These are phyloP conservation scores for Limonium bicolor DNA, from an alignment of 148 eudicot genomes.

Conservation along the genomic window DNA sequence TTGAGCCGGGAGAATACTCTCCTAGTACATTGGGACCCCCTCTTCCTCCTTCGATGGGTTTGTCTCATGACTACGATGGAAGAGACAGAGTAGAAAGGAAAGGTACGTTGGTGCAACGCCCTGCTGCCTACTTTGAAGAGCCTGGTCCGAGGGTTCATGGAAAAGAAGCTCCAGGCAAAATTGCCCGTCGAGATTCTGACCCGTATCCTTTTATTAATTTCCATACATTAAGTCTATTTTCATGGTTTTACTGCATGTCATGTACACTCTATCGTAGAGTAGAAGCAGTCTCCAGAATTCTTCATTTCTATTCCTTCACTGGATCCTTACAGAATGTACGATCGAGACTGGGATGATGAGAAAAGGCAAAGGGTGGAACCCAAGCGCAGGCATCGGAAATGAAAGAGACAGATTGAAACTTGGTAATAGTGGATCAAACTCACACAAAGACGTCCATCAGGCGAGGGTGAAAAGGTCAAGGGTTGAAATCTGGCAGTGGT, in stretches of 20 bases:
- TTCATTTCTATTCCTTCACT: conserved; percentile 28
- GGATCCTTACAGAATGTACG: conserved; percentile 38
- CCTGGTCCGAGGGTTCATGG: conserved; percentile 54
- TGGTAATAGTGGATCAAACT: no score
- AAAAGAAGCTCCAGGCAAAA: conserved; percentile 68
- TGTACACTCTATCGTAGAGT: not conserved
- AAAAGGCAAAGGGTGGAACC: conserved; percentile 89
- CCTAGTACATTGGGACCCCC: conserved; percentile 45
- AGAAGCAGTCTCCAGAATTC: not conserved
- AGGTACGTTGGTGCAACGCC: conserved; percentile 49
- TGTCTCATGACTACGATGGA: conserved; percentile 56
- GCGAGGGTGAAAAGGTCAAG: no score
- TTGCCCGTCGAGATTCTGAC: conserved; percentile 73
- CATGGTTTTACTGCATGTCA: not conserved
- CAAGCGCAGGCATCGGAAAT: conserved; percentile 86
- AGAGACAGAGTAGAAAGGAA: conserved; percentile 86
- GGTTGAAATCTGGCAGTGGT: no score
- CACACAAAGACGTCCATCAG: no score
- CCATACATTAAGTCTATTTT: not conserved
- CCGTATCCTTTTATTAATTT: conserved; percentile 60
- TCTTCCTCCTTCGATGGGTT: conserved; percentile 32
- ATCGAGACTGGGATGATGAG: conserved; percentile 97
- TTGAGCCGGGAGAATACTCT: conserved; percentile 74
- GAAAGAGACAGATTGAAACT: no score
- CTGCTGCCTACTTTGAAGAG: conserved; percentile 64